Conservation (phyloP, 108 stramenopile genomes). For the Craspedostauros australis region DNA sequence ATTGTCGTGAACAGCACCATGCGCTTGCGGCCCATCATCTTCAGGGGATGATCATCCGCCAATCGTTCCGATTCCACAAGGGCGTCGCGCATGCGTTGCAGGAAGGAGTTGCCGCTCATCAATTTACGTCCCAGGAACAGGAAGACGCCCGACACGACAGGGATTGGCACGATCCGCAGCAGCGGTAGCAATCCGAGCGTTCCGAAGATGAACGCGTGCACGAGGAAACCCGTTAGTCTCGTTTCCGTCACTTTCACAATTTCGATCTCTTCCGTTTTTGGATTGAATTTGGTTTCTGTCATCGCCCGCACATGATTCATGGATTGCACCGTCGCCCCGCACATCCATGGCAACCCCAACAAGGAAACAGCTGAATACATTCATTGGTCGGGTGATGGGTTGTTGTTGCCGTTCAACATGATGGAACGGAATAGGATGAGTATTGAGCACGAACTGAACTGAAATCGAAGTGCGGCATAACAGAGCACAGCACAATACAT, state of each 20-base stretch:
- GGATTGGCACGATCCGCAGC: slow-evolving; percentile 80
- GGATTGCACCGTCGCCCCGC: slow-evolving; percentile 94
- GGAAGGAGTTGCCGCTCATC: slow-evolving; percentile 76
- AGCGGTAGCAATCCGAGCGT: slow-evolving; percentile 75
- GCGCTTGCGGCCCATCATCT: slow-evolving; percentile 60
- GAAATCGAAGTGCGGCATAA: too few relatives aligned
- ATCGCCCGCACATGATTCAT: slow-evolving; percentile 88
- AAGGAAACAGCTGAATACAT: slow-evolving; percentile 57
- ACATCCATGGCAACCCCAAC: slow-evolving; percentile 96
- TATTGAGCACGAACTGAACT: too few relatives aligned
- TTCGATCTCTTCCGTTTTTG: slow-evolving; percentile 69
- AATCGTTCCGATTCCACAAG: slow-evolving; percentile 61
- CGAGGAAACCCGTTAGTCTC: slow-evolving; percentile 82
- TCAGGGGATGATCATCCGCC: slow-evolving; percentile 63
- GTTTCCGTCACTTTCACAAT: slow-evolving; percentile 82
- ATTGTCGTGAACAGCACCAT: slow-evolving; percentile 62
- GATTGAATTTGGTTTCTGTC: slow-evolving; percentile 70
- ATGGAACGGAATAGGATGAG: too few relatives aligned
- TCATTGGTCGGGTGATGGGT: too few relatives aligned
- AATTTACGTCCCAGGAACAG: slow-evolving; percentile 88
- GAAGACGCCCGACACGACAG: slow-evolving; percentile 93
- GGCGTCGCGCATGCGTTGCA: slow-evolving; percentile 57
- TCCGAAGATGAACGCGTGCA: slow-evolving; percentile 85
- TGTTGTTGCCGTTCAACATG: too few relatives aligned
- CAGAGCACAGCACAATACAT: too few relatives aligned